Evolutionary conservation across 257 asterid genomes (phyloP).

Genomic region (Gentiana dahurica): DNA sequence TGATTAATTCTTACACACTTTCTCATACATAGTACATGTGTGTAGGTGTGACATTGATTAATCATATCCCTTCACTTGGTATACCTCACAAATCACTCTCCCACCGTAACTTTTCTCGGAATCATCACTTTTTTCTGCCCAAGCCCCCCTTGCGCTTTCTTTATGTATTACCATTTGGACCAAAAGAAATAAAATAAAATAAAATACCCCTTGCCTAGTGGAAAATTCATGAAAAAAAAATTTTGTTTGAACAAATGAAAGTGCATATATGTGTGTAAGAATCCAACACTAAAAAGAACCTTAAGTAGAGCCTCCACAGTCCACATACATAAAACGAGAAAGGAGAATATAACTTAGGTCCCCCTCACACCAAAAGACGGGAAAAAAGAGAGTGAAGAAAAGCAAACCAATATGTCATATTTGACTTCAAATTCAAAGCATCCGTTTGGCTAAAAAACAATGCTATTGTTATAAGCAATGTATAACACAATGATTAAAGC

Average conservation of each 20-base stretch:
- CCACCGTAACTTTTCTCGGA: no score
- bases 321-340: not conserved
- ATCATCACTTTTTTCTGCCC: conserved; percentile 10
- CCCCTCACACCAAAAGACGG: not conserved
- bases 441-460: no score
- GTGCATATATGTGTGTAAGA: not conserved
- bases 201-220: no score
- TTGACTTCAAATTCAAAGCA: no score
- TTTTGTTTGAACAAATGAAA: not conserved
- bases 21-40: no score
- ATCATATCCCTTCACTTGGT: not conserved
- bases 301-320: not conserved
- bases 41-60: no score
- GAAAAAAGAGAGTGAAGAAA: no score
- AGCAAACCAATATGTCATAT: no score
- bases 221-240: not conserved
- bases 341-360: conserved; percentile 2
- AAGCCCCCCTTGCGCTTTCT: conserved; percentile 4
- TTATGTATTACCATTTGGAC: conserved; percentile 7
- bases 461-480: no score
- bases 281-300: conserved; percentile 10
- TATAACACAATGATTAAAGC: no score
- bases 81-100: not conserved
- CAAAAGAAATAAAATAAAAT: not conserved
- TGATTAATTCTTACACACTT: no score